Percentiles rank a stretch among this genome's conserved stretches.
These are phyloP conservation scores for Jamesozyma hellenica DNA, from an alignment of 805 yeast species.

Conservation along the genomic window DNA sequence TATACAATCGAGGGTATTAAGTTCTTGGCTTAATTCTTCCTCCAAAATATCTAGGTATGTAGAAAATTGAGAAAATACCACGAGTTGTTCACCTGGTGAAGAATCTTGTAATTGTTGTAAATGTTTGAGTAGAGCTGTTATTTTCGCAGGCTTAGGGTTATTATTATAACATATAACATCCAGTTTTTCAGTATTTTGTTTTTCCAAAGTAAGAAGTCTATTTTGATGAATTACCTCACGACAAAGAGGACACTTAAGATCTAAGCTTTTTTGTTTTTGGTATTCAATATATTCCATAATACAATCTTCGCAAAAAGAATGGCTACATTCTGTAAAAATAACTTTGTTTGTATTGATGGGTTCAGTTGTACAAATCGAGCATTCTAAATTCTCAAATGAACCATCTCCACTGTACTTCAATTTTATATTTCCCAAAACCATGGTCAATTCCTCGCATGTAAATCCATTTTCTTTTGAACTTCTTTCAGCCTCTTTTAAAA, in stretches of 20 bases:
- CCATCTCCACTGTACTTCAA: not conserved
- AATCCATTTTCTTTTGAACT: not conserved
- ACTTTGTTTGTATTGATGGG: conserved; percentile 47
- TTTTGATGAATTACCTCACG: conserved; percentile 44
- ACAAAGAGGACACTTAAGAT: conserved; percentile 68
- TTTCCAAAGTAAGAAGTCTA: conserved; percentile 31
- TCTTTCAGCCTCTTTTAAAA: conserved; percentile 1
- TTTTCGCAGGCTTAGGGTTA: conserved; percentile 52
- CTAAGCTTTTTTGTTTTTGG: conserved; percentile 39
- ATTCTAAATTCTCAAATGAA: conserved; percentile 45
- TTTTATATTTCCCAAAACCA: not conserved
- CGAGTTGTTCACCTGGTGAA: conserved; percentile 59
- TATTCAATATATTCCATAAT: conserved; percentile 64
- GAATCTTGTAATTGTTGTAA: conserved; percentile 43
- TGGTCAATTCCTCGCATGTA: conserved; percentile 3
- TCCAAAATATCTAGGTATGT: conserved; percentile 69
- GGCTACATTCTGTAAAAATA: conserved; percentile 64
- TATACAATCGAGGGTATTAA: conserved; percentile 23
- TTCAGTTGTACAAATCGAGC: conserved; percentile 73
- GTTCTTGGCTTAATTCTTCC: conserved; percentile 44
- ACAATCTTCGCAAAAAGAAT: conserved; percentile 67
- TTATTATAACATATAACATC: conserved; percentile 19
- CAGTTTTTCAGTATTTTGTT: conserved; percentile 17
- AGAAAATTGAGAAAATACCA: conserved; percentile 87
- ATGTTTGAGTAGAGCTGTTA: conserved; percentile 57